Evolutionary conservation across 2,329 filamentous ascomycete genomes (phyloP), one percentile per base, ranked within the genome.

Genomic region (Pseudogymnoascus pannorum): DNA sequence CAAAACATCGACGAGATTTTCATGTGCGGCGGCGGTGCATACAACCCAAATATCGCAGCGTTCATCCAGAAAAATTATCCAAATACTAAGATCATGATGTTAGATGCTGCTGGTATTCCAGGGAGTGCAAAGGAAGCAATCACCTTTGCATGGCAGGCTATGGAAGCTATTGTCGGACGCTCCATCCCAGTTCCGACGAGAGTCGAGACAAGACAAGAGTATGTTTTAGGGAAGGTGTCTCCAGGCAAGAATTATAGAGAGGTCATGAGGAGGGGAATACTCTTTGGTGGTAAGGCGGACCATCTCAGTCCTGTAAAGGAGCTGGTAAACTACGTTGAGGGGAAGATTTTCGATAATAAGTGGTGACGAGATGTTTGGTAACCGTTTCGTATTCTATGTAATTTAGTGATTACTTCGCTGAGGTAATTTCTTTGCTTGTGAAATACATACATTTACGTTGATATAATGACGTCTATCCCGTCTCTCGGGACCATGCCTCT

Each of bases 111-210:
- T 2, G 82, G 82, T 4, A 77, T 86, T 57, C 80, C 81, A 0
- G 79, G 73, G 1, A 79, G 78, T 33, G 82, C 83, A 2, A 86
- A 86, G 69, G 83, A 86, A 68, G 81, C 82, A 4, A 65, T 83
- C 59, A 82, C 78, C 1, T 85, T 86, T 68, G 82, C 84, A 3
- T 83, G 81, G 78, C 81, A 84, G 70, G 82, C 78, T 2, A 81
- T 86, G 77, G 82, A 86, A 68, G 80, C 81, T 1, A 68, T 85
- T 14, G 77, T 83, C 0, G 81, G 80, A 6, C 75, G 82, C 14
- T 78, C 76, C 26, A 81, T 84, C 54, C 79, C 78, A 1, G 79
- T 85, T 7, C 81, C 81, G 1, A 73, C 72, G n/a, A 72, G 78
- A 6, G 81, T 83, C 2, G 81, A 84, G 72, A 82, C 80, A 20